These are phyloP conservation scores for Penstemon barbatus DNA, from an alignment of 257 asterid genomes.

Conservation along the genomic window DNA sequence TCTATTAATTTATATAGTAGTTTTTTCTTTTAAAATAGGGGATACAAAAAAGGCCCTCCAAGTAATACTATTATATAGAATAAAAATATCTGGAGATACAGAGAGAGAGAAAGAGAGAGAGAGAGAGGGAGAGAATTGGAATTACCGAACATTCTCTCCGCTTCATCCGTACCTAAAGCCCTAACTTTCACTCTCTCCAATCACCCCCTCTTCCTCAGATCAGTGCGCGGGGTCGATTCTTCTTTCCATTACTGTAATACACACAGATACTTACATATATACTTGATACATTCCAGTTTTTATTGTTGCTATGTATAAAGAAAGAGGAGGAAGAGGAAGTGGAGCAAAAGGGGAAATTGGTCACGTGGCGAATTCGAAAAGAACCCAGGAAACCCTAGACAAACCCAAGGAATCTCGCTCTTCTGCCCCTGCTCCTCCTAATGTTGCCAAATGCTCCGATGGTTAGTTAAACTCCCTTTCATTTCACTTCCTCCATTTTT, in stretches of 20 bases:
- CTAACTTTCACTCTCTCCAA: neutral
- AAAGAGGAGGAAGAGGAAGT: constrained; percentile 29
- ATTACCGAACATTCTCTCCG: neutral
- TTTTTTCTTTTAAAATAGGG: no score
- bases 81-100: no score
- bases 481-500: no score
- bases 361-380: constrained; percentile 47
- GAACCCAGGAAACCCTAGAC: constrained; percentile 53
- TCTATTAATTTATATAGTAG: no score
- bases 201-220: neutral
- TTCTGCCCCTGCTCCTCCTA: constrained; percentile 2
- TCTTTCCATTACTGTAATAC: neutral
- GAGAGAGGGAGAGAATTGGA: neutral
- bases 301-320: constrained; percentile 30
- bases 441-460: constrained; percentile 24
- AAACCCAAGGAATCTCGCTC: constrained; percentile 19
- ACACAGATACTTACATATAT: neutral
- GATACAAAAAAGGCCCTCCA: no score
- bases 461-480: constrained; percentile 15
- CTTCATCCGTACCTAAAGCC: constrained; percentile 25
- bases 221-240: neutral
- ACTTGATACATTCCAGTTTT: neutral
- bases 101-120: no score
- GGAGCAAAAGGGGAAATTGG: constrained; percentile 50
- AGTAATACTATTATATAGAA: no score